phyloP scores from a whole-genome alignment of 2,329 filamentous ascomycete genomes.

The Verticillium dahliae region DNA sequence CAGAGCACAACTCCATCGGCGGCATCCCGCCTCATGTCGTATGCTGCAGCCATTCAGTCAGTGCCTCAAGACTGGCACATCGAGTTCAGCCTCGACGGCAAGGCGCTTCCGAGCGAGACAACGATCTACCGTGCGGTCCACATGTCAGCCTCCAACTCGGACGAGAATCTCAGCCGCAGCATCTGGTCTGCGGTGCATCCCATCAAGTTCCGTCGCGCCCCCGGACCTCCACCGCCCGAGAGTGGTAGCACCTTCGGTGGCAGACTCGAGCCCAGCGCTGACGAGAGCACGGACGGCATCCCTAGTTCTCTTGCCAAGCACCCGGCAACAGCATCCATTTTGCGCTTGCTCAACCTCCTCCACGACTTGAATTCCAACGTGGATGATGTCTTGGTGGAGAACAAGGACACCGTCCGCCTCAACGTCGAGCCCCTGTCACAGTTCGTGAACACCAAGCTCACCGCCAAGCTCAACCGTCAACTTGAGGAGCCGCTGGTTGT shows the following conservation, averaged over 20 bases:
- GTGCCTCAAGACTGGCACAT: conserved; percentile 94
- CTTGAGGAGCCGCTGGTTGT: conserved; percentile 95
- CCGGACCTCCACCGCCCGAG: conserved; percentile 74
- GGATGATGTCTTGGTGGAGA: conserved; percentile 80
- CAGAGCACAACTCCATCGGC: conserved; percentile 44
- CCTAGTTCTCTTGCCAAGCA: conserved; percentile 78
- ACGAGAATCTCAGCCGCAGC: conserved; percentile 65
- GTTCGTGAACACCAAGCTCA: conserved; percentile 98
- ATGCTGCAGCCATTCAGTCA: conserved; percentile 75
- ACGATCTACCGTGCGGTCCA: conserved; percentile 95
- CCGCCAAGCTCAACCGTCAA: conserved; percentile 94
- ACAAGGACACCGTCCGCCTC: conserved; percentile 62
- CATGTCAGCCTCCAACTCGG: conserved; percentile 41
- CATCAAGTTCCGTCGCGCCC: conserved; percentile 83
- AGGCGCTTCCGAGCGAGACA: conserved; percentile 80
- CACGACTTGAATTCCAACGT: conserved; percentile 91
- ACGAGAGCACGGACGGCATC: conserved; percentile 53
- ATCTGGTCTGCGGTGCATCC: conserved; percentile 89
- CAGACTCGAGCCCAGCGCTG: conserved; percentile 39
- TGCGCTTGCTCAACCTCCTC: conserved; percentile 80
- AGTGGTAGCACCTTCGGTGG: conserved; percentile 58
- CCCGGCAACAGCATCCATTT: conserved; percentile 77
- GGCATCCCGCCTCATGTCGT: conserved; percentile 62
- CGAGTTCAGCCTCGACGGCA: conserved; percentile 82
- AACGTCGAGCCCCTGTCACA: conserved; percentile 81